phyloP scores from a whole-genome alignment of 495 filamentous ascomycete genomes.

The Poronia punctata region DNA sequence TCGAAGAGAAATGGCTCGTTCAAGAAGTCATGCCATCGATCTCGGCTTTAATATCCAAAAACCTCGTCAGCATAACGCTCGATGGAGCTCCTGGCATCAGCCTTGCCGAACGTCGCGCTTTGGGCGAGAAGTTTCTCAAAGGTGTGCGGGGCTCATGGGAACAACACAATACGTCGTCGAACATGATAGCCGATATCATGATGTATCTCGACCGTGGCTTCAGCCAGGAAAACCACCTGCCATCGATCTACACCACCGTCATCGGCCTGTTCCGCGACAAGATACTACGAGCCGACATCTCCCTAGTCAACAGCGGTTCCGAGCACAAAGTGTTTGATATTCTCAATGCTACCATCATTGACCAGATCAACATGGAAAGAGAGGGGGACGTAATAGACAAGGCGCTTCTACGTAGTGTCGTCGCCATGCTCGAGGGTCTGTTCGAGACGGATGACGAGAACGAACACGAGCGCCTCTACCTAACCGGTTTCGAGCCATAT shows the following conservation, averaged over 20 bases:
- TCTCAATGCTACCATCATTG: slow-evolving; percentile 74
- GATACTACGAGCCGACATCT: slow-evolving; percentile 54
- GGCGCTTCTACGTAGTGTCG: slow-evolving; percentile 69
- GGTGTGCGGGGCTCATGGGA: slow-evolving; percentile 73
- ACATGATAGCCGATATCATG: slow-evolving; percentile 93
- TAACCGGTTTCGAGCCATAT: slow-evolving; percentile 71
- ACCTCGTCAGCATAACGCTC: slow-evolving; percentile 43
- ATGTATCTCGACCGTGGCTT: slow-evolving; percentile 97
- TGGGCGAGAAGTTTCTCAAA: slow-evolving; percentile 76
- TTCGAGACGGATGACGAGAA: slow-evolving; percentile 74
- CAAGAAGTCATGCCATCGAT: slow-evolving; percentile 59
- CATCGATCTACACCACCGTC: slow-evolving; percentile 71
- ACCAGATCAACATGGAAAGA: slow-evolving; percentile 87
- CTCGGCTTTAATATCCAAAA: slow-evolving; percentile 52
- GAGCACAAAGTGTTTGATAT: slow-evolving; percentile 56
- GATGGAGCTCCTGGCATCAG: slow-evolving; percentile 48
- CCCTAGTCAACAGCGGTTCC: slow-evolving; percentile 31
- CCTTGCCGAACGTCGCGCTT: slow-evolving; percentile 64
- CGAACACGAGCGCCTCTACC: slow-evolving; percentile 71
- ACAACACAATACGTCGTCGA: slow-evolving; percentile 86
- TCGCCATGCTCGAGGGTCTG: slow-evolving; percentile 85
- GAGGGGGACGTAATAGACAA: slow-evolving; percentile 87
- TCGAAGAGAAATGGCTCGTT: slow-evolving; percentile 75
- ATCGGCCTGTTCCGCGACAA: slow-evolving; percentile 86
- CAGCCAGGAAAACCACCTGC: slow-evolving; percentile 60